Evolutionary conservation across 371 early-diverging fungal genomes (phyloP), one percentile per base, ranked within the genome.

Genomic region (Nosema muscidifuracis): DNA sequence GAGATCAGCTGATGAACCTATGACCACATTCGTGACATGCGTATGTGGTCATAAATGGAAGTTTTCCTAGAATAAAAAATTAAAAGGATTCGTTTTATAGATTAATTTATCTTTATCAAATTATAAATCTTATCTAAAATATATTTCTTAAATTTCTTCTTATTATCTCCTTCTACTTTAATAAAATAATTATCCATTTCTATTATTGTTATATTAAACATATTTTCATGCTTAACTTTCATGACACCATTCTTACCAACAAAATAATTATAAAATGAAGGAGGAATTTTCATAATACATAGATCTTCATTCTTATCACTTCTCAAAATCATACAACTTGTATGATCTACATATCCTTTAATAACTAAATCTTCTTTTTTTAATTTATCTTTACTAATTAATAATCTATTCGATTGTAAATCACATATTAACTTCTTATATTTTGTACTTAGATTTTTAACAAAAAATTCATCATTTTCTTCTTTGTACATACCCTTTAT

Each of bases 1-100:
- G 12, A 74, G 84, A 65, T 81, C 81, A 63, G 84, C 82, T n/a
- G 84, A 84, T 68, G 84, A 84, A 65, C 84, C 84, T 12, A 84
- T 84, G 84, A 84, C 84, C 9, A 84, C 81, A 20, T 84, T 75
- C 74, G 81, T 82, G 13, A 65, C 67, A 28, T 84, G 84, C 65
- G 71, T 64, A 24, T 84, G 84, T 75, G 80, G 79, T 55, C 67
- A 84, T 65, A 80, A 71, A 13, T 84, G 84, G 82, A 82, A 78
- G 67, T 83, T 83, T 71, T 81, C 70, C 40, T 77, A 73, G 76
- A 31, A 47, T 18, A 65, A 18, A 10, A 31, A 31, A 9, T 50
- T 65, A 20, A 43, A 44, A 43, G 65, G 47, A 13, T 47, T 33
- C 18, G 33, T 43, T 4, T 47, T 33, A 15, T 18, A 22, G 12